A percentile compares a stretch with the other conserved stretches of the same genome.
phyloP scores from a whole-genome alignment of 1,284 basidiomycete genomes.

The Ganoderma boninense region DNA sequence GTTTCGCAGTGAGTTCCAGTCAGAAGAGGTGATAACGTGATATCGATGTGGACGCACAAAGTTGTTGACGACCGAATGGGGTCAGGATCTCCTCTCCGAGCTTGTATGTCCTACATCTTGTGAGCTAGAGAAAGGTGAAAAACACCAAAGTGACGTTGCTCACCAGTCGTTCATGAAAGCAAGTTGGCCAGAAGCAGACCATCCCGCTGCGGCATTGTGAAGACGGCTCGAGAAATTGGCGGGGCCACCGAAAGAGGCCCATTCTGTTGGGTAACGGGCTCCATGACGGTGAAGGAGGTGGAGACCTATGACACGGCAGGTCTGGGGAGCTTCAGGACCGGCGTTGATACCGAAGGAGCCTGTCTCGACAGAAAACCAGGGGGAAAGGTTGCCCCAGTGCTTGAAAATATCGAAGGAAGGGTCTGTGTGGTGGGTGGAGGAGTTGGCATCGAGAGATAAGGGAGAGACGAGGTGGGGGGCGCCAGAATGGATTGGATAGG shows the following conservation, averaged over 20 bases:
- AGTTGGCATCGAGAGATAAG: constrained; percentile 28
- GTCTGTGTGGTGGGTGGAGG: constrained; percentile 33
- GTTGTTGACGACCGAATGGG: constrained; percentile 83
- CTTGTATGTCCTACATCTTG: constrained; percentile 73
- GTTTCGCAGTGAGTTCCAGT: constrained; percentile 1
- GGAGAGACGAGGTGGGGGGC: constrained; percentile 72
- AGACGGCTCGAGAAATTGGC: constrained; percentile 67
- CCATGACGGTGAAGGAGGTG: constrained; percentile 85
- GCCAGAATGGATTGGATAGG: constrained; percentile 77
- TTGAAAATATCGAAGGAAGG: constrained; percentile 69
- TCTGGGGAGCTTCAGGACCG: constrained; percentile 71
- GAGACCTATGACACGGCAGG: constrained; percentile 75
- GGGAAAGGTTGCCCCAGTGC: constrained; percentile 86
- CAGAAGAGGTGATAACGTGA: not conserved
- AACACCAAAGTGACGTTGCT: constrained; percentile 24
- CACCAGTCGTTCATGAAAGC: constrained; percentile 82
- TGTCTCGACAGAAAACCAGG: constrained; percentile 82
- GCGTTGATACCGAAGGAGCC: constrained; percentile 79
- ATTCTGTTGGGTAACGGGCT: constrained; percentile 82
- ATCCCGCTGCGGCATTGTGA: constrained; percentile 59
- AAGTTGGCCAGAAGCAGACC: constrained; percentile 71
- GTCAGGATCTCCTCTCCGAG: constrained; percentile 84
- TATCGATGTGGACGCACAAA: constrained; percentile 52
- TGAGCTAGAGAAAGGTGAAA: constrained; percentile 5
- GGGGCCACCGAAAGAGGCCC: constrained; percentile 71